Evolutionary conservation across 257 asterid genomes (phyloP), one percentile per base, ranked within the genome.

Genomic region (Solanum pinnatisectum): DNA sequence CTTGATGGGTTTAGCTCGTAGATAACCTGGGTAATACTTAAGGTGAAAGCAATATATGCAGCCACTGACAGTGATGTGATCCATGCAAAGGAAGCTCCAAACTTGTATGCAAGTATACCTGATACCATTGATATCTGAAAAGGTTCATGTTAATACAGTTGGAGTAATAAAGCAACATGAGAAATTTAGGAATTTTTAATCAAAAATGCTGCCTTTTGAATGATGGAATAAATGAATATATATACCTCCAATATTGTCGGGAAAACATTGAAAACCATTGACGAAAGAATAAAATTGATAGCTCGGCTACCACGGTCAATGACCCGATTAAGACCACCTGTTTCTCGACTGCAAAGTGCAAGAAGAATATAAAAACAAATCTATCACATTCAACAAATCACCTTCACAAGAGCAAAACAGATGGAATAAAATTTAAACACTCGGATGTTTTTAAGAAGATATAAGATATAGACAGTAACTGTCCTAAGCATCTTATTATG

Each of bases 231-330:
- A 27, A 73, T 60, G 23, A 87, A 77, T 68, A 5, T 71, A 30
- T 87, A 78, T 89, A 96, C 99, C 98, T 97, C 99, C 88, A 97
- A 89, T 89, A 97, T 77, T 8, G 99, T 97, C 13, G 99, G 99
- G 76, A 93, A 97, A 83, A 97, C 98, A 92, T 97, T 96, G 93
- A 97, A 97, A 81, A 97, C 98, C 99, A 96, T 96, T 22, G 99
- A 84, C 32, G 98, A 95, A 90, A 97, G 98, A 84, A 97, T 94
- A 91, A 96, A 97, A 90, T 97, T 96, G 87, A 97, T 97, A 89
- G 99, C 99, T 18, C 99, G 98, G 92, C 99, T 97, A 90, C 99
- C 99, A 88, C 99, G 98, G 88, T 97, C 99, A 82, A 97, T 97
- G 67, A 90, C 95, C 87, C 99, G 96, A 93, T 94, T 96, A 84